Evolutionary conservation across 1,139 yeast genomes (phyloP).

Genomic region (Torulaspora globosa): DNA sequence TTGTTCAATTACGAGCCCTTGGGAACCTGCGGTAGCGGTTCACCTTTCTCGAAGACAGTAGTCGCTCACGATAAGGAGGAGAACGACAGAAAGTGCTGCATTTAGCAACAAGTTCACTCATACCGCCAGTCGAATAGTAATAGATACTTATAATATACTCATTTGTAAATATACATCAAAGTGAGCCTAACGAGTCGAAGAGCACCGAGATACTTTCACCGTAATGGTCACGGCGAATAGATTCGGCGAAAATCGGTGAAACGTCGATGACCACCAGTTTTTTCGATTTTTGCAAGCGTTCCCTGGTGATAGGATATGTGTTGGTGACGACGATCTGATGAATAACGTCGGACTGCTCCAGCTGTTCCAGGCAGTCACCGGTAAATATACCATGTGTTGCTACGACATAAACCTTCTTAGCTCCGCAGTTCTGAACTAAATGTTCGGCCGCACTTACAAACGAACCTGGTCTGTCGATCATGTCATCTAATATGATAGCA

Average conservation of each 20-base stretch:
- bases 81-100: constrained; percentile 34
- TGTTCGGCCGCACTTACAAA: constrained; percentile 98
- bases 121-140: not conserved
- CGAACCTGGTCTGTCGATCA: constrained; percentile 92
- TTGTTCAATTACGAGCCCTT: constrained; percentile 47
- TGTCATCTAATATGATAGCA: constrained; percentile 91
- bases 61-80: constrained; percentile 26
- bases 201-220: constrained; percentile 93
- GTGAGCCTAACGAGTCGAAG: constrained; percentile 77
- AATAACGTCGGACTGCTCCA: constrained; percentile 74
- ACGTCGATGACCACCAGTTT: constrained; percentile 88
- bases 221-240: constrained; percentile 96
- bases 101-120: constrained; percentile 16
- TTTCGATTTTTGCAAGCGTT: constrained; percentile 50
- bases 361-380: constrained; percentile 75
- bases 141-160: not conserved
- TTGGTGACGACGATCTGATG: constrained; percentile 90
- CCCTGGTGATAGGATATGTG: constrained; percentile 80
- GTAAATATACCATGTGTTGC: constrained; percentile 96
- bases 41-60: constrained; percentile 1
- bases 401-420: constrained; percentile 79
- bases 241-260: constrained; percentile 93
- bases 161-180: constrained; percentile 29
- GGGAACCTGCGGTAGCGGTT: constrained; percentile 33
- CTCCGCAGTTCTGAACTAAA: constrained; percentile 90